These are phyloP conservation scores for Kondoa subrosea DNA, from an alignment of 768 basidiomycete species.

Conservation along the genomic window DNA sequence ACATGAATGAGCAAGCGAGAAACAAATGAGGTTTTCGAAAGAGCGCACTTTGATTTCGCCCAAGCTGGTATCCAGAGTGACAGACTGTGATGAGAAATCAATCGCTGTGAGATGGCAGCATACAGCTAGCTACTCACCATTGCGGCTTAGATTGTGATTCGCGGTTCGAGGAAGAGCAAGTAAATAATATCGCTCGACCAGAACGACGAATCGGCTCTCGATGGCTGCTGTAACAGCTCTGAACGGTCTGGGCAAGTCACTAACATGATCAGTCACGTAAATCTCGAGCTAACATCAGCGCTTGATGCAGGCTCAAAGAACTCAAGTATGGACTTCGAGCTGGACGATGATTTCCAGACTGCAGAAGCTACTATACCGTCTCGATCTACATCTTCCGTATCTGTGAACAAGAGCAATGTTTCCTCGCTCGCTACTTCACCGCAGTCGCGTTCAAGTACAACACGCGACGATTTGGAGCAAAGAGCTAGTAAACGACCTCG, in stretches of 20 bases:
- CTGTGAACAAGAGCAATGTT: neutral
- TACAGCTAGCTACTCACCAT: neutral
- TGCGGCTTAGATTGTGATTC: neutral
- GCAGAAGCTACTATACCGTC: neutral
- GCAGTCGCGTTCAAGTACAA: neutral
- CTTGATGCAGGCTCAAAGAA: neutral
- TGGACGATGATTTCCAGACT: neutral
- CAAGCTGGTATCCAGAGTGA: slow-evolving; percentile 81
- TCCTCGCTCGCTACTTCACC: neutral
- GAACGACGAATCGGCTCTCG: neutral
- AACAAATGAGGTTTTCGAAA: neutral
- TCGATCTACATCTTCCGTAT: neutral
- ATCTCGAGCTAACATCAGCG: neutral
- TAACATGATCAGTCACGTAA: neutral
- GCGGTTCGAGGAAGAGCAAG: neutral
- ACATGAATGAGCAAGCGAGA: too few relatives aligned
- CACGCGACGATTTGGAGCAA: neutral
- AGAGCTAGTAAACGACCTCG: neutral
- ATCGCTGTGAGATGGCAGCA: neutral
- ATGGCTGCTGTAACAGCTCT: neutral
- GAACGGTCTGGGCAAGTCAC: neutral
- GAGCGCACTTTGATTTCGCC: slow-evolving; percentile 73
- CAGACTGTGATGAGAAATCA: slow-evolving; percentile 41
- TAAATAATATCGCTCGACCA: neutral
- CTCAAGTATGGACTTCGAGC: neutral